Conservation (phyloP, 2,329 filamentous ascomycete species). For the Curvularia verruculosa region DNA sequence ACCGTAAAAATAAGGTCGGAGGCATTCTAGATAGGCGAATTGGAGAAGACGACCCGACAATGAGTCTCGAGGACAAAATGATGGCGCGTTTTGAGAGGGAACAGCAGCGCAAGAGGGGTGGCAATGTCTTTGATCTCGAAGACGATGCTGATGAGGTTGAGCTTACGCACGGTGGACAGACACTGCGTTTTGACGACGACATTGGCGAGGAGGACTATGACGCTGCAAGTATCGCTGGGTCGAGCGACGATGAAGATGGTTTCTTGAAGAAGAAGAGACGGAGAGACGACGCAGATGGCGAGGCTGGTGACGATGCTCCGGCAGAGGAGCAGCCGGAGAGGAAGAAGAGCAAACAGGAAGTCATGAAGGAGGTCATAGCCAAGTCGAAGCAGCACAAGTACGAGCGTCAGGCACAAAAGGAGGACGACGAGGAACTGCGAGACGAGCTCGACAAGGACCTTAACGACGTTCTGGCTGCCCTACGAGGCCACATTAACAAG, state of each 20-base stretch:
- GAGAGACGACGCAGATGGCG: slow-evolving; percentile 57
- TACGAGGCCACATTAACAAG: slow-evolving; percentile 64
- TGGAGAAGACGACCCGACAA: slow-evolving; percentile 90
- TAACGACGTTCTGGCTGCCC: slow-evolving; percentile 73
- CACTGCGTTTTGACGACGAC: slow-evolving; percentile 67
- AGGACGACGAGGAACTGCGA: slow-evolving; percentile 88
- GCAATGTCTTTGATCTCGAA: slow-evolving; percentile 87
- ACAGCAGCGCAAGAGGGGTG: slow-evolving; percentile 80
- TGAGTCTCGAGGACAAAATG: slow-evolving; percentile 92
- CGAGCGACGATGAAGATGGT: slow-evolving; percentile 49
- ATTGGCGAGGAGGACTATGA: slow-evolving; percentile 73
- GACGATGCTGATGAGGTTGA: slow-evolving; percentile 72
- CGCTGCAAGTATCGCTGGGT: slow-evolving; percentile 70
- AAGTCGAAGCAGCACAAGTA: slow-evolving; percentile 97
- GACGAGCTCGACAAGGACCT: slow-evolving; percentile 85
- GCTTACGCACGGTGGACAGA: slow-evolving; percentile 84
- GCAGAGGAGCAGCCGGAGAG: slow-evolving; percentile 70
- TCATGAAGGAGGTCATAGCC: slow-evolving; percentile 97
- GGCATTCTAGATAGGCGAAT: slow-evolving; percentile 92
- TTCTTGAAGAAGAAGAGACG: slow-evolving; percentile 52
- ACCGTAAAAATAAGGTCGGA: slow-evolving; percentile 86
- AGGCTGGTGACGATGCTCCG: slow-evolving; percentile 34
- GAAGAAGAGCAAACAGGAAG: slow-evolving; percentile 94
- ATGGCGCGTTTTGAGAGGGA: slow-evolving; percentile 88
- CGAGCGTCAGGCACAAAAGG: slow-evolving; percentile 88